A percentile compares a stretch with the other conserved stretches of the same genome.
Evolutionary conservation across 768 basidiomycete species (phyloP).

Genomic region (Pleurotus salmoneostramineus): DNA sequence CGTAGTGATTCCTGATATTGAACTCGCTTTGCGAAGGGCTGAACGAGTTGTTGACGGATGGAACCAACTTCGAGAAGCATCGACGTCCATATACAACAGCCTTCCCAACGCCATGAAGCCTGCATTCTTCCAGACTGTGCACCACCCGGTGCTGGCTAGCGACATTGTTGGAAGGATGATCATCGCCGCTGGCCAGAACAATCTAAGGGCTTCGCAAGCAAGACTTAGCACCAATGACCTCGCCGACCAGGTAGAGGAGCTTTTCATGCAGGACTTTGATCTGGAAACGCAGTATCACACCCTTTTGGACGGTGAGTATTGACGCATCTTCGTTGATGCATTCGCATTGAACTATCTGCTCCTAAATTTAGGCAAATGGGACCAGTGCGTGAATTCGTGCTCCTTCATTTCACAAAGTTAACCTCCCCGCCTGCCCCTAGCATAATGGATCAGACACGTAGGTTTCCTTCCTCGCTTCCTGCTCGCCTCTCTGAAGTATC

Average conservation of each 20-base stretch:
- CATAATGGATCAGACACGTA: slow-evolving; percentile 74
- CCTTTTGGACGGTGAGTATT: slow-evolving; percentile 43
- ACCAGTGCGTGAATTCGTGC: slow-evolving; percentile 51
- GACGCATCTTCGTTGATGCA: neutral
- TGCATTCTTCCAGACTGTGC: slow-evolving; percentile 71
- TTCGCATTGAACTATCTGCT: neutral
- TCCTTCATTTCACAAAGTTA: neutral
- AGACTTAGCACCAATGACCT: slow-evolving; percentile 56
- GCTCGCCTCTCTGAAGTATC: neutral
- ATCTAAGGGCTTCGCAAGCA: slow-evolving; percentile 60
- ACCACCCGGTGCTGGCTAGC: slow-evolving; percentile 59
- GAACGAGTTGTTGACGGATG: slow-evolving; percentile 52
- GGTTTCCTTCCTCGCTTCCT: slow-evolving; percentile 7
- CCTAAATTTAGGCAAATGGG: slow-evolving; percentile 50
- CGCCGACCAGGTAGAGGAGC: slow-evolving; percentile 47
- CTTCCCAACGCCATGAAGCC: slow-evolving; percentile 43
- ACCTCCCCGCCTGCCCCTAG: slow-evolving; percentile 16
- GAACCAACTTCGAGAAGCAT: slow-evolving; percentile 41
- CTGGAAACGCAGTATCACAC: slow-evolving; percentile 58
- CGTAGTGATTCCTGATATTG: neutral
- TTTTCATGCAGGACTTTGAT: slow-evolving; percentile 61
- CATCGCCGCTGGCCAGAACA: slow-evolving; percentile 56
- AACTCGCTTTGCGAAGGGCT: slow-evolving; percentile 34
- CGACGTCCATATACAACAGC: slow-evolving; percentile 52
- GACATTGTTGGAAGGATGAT: slow-evolving; percentile 55